Base-by-base conservation (phyloP, 306 rosid species). In the Malus fusca region DNA sequence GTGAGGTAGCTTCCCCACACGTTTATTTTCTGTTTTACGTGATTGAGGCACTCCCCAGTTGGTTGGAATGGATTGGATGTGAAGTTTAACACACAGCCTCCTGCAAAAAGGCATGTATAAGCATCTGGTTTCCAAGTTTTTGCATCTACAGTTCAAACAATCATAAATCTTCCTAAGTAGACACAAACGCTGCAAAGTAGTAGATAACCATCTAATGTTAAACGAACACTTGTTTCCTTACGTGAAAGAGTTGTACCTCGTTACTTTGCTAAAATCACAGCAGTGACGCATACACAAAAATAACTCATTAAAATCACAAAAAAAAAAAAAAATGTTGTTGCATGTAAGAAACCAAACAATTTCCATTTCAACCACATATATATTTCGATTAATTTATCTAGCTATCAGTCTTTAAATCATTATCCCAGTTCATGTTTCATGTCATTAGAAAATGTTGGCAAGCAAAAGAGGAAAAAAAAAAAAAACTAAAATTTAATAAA, bases 1-100 rank as follows among this genome's bases (percentile, higher is more conserved):
- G 64, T 59, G 2, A 85, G 86, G 72, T 85, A 78, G 19, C 83
- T 82, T 11, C 75, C 74, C 98, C 97, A 93, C 0, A 23, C 22
- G 23, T 6, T 59, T 55, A 88, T 73, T 10, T 58, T 60, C 53
- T 75, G 85, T 21, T 68, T 71, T 23, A 69, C 78, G 22, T 4
- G 8, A 9, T 66, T 15, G 8, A n/a, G 46, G 65, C 97, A 91
- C 68, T 84, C 89, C 17, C 76, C 78, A 11, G 75, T 81, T 72
- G 81, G 76, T 74, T 79, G 82, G 55, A 78, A 75, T 8, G 82
- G 84, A 65, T 35, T 59, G 12, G 73, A 46, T 1, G 74, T 84
- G 80, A 88, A 79, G 65, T 84, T 83, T 59, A 93, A 59, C 22
- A 2, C 51, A 76, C 98, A 93, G 5, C 19, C 8, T 31, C 75